A percentile compares a stretch with the other conserved stretches of the same genome.
Evolutionary conservation across 495 filamentous ascomycete genomes (phyloP).

Genomic region (Cercophora scortea): DNA sequence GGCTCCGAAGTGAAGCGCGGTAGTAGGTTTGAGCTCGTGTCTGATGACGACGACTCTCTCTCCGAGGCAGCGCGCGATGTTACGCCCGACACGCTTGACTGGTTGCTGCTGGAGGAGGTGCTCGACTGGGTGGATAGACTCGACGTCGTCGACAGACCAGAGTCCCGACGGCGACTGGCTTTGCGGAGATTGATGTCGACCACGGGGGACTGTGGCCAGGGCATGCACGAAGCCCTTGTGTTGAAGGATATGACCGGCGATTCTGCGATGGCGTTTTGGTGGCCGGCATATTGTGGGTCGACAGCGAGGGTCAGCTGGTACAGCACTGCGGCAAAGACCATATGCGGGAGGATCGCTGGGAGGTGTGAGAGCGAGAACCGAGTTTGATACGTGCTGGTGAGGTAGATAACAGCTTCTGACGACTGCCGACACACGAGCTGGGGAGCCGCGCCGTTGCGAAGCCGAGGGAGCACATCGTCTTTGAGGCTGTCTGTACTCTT

Average conservation of each 20-base stretch:
- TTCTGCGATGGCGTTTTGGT: background rate
- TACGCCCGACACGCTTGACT: slow-evolving; percentile 4
- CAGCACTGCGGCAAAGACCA: slow-evolving; percentile 17
- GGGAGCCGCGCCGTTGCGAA: slow-evolving; percentile 9
- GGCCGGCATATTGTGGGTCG: background rate
- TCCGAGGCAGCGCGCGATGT: slow-evolving; percentile 2
- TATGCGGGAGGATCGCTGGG: slow-evolving; percentile 14
- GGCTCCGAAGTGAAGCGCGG: slow-evolving; percentile 16
- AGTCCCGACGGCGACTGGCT: slow-evolving; percentile 3
- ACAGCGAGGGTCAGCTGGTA: slow-evolving; percentile 11
- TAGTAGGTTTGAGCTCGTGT: slow-evolving; percentile 1
- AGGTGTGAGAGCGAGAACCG: slow-evolving; percentile 10
- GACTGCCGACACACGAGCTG: slow-evolving; percentile 11
- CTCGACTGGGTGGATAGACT: slow-evolving; percentile 1
- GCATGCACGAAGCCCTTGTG: background rate
- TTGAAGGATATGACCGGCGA: slow-evolving; percentile 2
- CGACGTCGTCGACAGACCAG: slow-evolving; percentile 3
- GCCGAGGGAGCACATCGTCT: slow-evolving; percentile 4
- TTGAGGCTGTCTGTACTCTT: slow-evolving; percentile 9
- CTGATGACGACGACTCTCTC: background rate
- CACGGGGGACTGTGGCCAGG: slow-evolving; percentile 5
- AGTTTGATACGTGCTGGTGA: slow-evolving; percentile 19
- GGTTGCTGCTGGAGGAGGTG: background rate
- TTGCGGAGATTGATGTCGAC: slow-evolving; percentile 2
- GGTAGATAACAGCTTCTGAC: slow-evolving; percentile 18